Base-by-base conservation (phyloP, 441 rosid species). In the Brassica hybrid region DNA sequence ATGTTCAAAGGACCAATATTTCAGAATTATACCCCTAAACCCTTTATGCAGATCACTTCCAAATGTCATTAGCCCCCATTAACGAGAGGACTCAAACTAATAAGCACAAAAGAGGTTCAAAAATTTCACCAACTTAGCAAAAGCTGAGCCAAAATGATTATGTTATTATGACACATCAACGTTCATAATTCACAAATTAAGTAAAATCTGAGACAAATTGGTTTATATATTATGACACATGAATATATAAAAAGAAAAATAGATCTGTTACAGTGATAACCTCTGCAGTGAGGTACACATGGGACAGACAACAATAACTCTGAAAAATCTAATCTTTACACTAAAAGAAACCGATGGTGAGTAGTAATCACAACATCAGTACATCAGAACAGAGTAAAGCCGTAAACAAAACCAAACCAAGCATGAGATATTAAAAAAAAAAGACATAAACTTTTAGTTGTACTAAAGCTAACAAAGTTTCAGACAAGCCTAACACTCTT, bases 261-360 rank as follows among this genome's bases (percentile, higher is more conserved):
- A 54, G 43, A 10, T 54, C 54, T 64, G 59, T 6, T 6, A 65
- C 62, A 77, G 72, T 65, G 38, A 66, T 65, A 77, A 65, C 27
- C 62, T 71, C 71, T 71, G 72, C 62, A 71, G 48, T 13, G 67
- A 41, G 56, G 72, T 71, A 65, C 68, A 77, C 41, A 65, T 25
- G 54, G 41, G 50, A 56, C 71, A 77, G 7, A 58, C 38, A 57
- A 9, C 76, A 77, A 77, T 43, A 58, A 77, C 72, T 56, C 41
- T 65, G 14, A 77, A 43, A 57, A 48, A 62, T 62, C 16, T 61
- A 76, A 65, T 71, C 61, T 2, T 50, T 56, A 56, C 67, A 71
- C 76, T 59, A 64, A 27, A 71, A 41, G 67, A 77, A 59, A 71
- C 56, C 34, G 56, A 71, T 12, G 21, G 25, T 38, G 76, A 56